Base-by-base conservation (phyloP, 768 basidiomycete species). In the Tubosaeta sp. region DNA sequence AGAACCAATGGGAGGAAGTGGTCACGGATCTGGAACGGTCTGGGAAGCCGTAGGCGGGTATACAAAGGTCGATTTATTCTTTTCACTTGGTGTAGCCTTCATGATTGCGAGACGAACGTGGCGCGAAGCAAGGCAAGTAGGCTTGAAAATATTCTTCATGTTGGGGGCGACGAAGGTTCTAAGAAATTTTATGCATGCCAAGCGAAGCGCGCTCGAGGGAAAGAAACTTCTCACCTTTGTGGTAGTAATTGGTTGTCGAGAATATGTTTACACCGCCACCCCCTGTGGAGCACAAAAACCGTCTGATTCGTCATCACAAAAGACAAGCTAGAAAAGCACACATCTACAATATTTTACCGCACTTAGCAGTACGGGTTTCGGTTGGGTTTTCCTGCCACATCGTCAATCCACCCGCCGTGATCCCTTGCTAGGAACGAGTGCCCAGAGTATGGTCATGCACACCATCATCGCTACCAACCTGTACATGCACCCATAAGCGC, bases 401-500 rank as follows among this genome's bases (percentile, higher is more conserved):
- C 11, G 34, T 65, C 22, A 59, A 41, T 68, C 61, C 14, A 22
- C 52, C 44, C 54, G 59, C 17, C 54, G 56, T 5, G 57, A 53
- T 5, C 61, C 58, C 45, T 66, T 68, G 47, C 50, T 43, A 7
- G 76, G 74, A 13, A 78, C 72, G 35, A 75, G 46, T 11, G 67
- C 64, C 77, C 77, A 78, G n/a, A 76, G 52, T 14, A 48, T 17
- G 10, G 65, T 65, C 72, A 78, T 75, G 26, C 72, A 55, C 5
- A 9, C 66, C 74, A 78, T 72, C 73, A 78, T 77, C 6, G 68
- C 56, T 4, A 78, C 65, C 2, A 68, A 52, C 38, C 67, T 68
- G 13, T 25, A 17, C n/a, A 11, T 9, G 2, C 38, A 25, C 4
- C 1, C 17, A 17, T 57, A 0, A 59, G 45, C 41, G 26, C 6